Evolutionary conservation across 169 alveolate species (phyloP).

Genomic region (Cryptosporidium felis): DNA sequence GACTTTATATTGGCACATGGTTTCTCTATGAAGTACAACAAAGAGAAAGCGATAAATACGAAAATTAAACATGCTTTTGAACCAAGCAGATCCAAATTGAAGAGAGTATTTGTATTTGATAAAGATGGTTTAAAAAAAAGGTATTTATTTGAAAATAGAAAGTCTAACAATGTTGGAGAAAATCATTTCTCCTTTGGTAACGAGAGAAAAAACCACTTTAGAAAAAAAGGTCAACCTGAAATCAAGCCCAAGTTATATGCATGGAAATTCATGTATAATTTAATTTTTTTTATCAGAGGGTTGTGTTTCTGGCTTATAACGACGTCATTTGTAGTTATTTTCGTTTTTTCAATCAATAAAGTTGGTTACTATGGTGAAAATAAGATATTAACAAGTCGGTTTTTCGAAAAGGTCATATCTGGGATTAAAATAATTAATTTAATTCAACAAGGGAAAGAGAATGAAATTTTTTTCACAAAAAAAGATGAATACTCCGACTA

Average conservation of each 20-base stretch:
- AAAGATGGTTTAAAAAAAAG: too few species aligned
- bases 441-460: conserved; percentile 9
- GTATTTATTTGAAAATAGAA: not conserved
- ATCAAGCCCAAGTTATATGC: not conserved
- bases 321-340: not conserved
- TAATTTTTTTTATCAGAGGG: not conserved
- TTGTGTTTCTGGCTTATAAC: not conserved
- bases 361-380: not conserved
- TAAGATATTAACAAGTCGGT: not conserved
- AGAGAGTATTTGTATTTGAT: too few species aligned
- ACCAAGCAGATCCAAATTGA: too few species aligned
- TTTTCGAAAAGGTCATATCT: not conserved
- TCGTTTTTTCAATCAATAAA: not conserved
- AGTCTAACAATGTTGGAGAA: not conserved
- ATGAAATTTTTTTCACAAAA: not conserved
- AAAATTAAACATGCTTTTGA: too few species aligned
- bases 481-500: too few species aligned
- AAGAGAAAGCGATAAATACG: too few species aligned
- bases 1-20: too few species aligned
- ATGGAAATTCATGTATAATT: too few species aligned
- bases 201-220: not conserved
- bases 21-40: too few species aligned
- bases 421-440: not conserved
- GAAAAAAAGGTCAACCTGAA: not conserved
- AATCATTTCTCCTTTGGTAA: not conserved